Conservation (phyloP, 2,329 filamentous ascomycete species). For the Coleophoma eucalyptorum region DNA sequence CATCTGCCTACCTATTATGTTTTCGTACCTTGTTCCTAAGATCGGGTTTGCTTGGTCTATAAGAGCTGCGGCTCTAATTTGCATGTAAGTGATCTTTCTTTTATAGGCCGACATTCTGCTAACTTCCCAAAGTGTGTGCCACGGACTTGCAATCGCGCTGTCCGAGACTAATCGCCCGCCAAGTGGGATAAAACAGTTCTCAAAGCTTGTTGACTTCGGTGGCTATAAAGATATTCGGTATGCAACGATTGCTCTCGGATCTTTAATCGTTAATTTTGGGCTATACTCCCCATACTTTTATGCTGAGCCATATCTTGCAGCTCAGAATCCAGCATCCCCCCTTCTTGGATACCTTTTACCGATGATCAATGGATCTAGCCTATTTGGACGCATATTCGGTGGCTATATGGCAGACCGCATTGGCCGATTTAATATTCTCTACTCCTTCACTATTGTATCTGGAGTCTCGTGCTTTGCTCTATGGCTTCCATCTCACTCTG, state of each 20-base stretch:
- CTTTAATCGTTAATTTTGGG: constrained; percentile 34
- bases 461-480: neutral
- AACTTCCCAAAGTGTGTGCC: too few species aligned
- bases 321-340: neutral
- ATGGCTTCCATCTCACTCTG: neutral
- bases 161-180: neutral
- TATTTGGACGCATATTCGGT: constrained; percentile 6
- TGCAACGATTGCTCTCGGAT: constrained; percentile 35
- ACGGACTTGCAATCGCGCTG: neutral
- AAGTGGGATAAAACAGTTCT: neutral
- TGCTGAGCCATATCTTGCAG: constrained; percentile 5
- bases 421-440: constrained; percentile 28
- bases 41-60: constrained; percentile 38
- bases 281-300: constrained; percentile 7
- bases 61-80: constrained; percentile 37
- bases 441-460: neutral
- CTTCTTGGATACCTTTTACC: constrained; percentile 4
- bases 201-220: constrained; percentile 16
- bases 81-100: too few species aligned
- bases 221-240: constrained; percentile 29
- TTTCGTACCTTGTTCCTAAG: constrained; percentile 27
- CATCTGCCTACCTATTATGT: constrained; percentile 35
- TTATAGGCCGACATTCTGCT: too few species aligned
- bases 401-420: constrained; percentile 6
- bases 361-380: constrained; percentile 4